phyloP scores from a whole-genome alignment of 2,329 filamentous ascomycete genomes.

The Neonectria punicea region DNA sequence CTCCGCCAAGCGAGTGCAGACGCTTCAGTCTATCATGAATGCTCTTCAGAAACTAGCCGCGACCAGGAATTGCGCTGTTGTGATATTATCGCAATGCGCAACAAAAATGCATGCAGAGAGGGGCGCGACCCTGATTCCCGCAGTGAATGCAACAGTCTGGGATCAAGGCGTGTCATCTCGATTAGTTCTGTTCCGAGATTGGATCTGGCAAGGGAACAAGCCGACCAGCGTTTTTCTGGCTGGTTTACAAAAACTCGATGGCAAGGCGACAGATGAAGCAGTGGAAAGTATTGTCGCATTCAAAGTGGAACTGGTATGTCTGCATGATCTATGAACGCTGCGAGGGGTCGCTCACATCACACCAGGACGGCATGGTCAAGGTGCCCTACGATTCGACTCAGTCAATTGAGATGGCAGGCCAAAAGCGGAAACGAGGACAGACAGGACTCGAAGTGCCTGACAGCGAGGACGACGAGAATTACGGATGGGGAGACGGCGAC shows the following conservation, averaged over 20 bases:
- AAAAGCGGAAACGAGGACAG: constrained; percentile 72
- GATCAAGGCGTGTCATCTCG: constrained; percentile 80
- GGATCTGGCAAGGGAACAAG: constrained; percentile 62
- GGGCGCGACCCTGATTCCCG: constrained; percentile 77
- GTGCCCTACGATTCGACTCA: constrained; percentile 54
- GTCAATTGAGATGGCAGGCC: constrained; percentile 49
- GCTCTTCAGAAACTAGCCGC: constrained; percentile 81
- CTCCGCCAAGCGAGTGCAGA: constrained; percentile 59
- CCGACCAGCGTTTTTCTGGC: constrained; percentile 66
- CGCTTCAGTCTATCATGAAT: constrained; percentile 72
- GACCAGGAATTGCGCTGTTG: constrained; percentile 75
- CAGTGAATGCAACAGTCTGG: constrained; percentile 81
- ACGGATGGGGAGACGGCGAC: constrained; percentile 76
- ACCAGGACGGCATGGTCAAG: constrained; percentile 56
- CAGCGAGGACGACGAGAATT: constrained; percentile 75
- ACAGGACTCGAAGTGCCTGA: constrained; percentile 69
- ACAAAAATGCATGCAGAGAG: constrained; percentile 79
- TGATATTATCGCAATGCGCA: constrained; percentile 82
- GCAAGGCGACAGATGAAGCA: constrained; percentile 55
- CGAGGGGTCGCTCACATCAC: constrained; percentile 36
- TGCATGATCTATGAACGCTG: constrained; percentile 25
- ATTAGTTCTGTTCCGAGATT: constrained; percentile 83
- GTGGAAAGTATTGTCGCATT: constrained; percentile 62
- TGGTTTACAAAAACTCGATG: constrained; percentile 73
- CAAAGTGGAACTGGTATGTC: constrained; percentile 57